Evolutionary conservation across 805 yeast species (phyloP), one percentile per base, ranked within the genome.

Genomic region (Candida incommunis): DNA sequence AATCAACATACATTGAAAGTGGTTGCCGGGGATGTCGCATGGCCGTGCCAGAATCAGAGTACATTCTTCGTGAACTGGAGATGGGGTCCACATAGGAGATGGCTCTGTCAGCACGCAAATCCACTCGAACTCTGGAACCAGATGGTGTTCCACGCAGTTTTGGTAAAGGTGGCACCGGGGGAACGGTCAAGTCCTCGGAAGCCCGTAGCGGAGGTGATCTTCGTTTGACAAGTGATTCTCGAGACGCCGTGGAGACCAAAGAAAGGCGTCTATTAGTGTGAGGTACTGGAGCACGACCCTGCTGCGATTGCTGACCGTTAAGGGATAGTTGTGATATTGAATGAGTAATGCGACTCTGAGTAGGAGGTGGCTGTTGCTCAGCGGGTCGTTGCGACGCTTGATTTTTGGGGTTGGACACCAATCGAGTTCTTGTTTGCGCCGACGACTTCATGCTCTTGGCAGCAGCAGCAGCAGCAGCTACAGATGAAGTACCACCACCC

Each of bases 81-180:
- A n/a, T 5, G 11, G 37, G 37, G n/a, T 31, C 37, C 9, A 31
- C 20, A 18, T 31, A 31, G 7, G 37, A 31, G 37, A 18, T 18
- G n/a, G 37, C 37, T 31, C 37, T 31, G 18, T 31, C 37, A 4
- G 37, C 11, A 31, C 37, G 37, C 37, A 31, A 16, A 31, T 31
- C 37, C 13, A 31, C 37, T 11, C 37, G 37, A 31, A 18, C 37
- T n/a, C 37, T 11, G 18, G 37, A 18, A 5, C 5, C 18, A 11
- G 37, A 9, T n/a, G n/a, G n/a, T 25, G 11, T 13, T 11, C 37
- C 37, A n/a, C 37, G 37, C n/a, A 31, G 20, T n/a, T 16, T 7
- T 31, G 37, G 37, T 4, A 31, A n/a, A 13, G 37, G 37, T 7
- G 37, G 37, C n/a, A 31, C 37, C 7, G 37, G 37, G 13, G 37